Evolutionary conservation across 805 yeast genomes (phyloP), one percentile per base, ranked within the genome.

Genomic region (Barnettozyma pratensis): DNA sequence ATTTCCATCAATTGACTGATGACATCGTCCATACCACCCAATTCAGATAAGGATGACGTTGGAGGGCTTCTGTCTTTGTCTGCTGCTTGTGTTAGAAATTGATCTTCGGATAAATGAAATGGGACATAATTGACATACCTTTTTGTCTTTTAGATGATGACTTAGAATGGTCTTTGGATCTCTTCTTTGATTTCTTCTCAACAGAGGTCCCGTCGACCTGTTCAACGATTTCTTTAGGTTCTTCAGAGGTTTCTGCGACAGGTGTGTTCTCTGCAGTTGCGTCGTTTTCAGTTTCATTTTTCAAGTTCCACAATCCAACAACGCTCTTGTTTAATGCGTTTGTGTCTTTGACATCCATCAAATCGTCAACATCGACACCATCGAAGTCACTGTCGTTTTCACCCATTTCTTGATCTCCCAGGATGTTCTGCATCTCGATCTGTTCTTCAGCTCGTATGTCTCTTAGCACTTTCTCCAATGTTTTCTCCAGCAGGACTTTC

Each of bases 21-120:
- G n/a, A 91, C 82, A 47, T 77, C 81, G 54, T 85, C 95, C 68
- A 94, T 79, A 2, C 99, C 99, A 29, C 99, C 99, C 11, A 94
- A 69, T 32, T 89, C 81, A 4, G 85, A 73, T 30, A 94, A 69
- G 4, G 83, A 79, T 1, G 82, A 66, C 2, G 76, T 68, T 25
- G 96, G 95, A 36, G 90, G 87, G 11, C 83, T 69, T 68, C 87
- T 77, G 59, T 82, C 85, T 52, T 76, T 75, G 50, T 72, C 74
- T 47, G 59, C 61, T 60, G 42, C 26, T 30, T 5, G 39, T 39
- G 62, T 56, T 63, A 64, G 56, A 69, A 69, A 41, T 47, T 37
- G 35, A 34, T 37, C 30, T 41, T n/a, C 8, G 12, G 8, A 7
- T 27, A 26, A 3, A 12, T 6, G 4, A 29, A 32, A 29, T 7